Evolutionary conservation across 306 rosid species (phyloP).

Genomic region (Elaeagnus macrophylla): DNA sequence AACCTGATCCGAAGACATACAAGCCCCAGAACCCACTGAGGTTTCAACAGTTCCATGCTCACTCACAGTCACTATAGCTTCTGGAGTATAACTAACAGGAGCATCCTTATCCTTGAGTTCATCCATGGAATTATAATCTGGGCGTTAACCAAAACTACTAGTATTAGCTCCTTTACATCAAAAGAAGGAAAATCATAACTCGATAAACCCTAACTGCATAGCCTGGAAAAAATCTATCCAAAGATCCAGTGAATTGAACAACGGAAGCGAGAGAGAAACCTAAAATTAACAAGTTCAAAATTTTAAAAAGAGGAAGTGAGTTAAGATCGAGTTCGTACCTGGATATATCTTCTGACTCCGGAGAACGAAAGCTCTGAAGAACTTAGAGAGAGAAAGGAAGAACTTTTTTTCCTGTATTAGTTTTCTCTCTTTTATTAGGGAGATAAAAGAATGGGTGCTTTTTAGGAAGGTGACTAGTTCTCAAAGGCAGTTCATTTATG

Average conservation of each 20-base stretch:
- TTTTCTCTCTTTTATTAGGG: no score
- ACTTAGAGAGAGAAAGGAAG: no score
- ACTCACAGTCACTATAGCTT: constrained; percentile 30
- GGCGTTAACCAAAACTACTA: constrained; percentile 21
- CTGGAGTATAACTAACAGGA: constrained; percentile 28
- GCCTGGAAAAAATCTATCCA: constrained; percentile 15
- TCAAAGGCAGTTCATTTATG: no score
- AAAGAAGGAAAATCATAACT: not conserved
- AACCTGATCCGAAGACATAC: constrained; percentile 19
- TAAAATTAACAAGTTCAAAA: not conserved
- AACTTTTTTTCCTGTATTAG: no score
- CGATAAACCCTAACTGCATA: constrained; percentile 34
- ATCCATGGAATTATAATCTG: constrained; percentile 56
- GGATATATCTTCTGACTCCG: no score
- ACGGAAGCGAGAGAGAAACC: constrained; percentile 2
- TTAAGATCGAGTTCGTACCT: no score
- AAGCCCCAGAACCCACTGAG: constrained; percentile 19
- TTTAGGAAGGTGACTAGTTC: no score
- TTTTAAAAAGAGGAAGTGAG: no score
- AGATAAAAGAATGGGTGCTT: no score
- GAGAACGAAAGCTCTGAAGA: no score
- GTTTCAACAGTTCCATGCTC: constrained; percentile 31
- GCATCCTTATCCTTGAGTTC: constrained; percentile 40
- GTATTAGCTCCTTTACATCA: not conserved
- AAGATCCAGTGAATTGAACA: constrained; percentile 8